A percentile compares a stretch with the other conserved stretches of the same genome.
Conservation (phyloP, 257 asterid genomes). For the Fraxinus americana region DNA sequence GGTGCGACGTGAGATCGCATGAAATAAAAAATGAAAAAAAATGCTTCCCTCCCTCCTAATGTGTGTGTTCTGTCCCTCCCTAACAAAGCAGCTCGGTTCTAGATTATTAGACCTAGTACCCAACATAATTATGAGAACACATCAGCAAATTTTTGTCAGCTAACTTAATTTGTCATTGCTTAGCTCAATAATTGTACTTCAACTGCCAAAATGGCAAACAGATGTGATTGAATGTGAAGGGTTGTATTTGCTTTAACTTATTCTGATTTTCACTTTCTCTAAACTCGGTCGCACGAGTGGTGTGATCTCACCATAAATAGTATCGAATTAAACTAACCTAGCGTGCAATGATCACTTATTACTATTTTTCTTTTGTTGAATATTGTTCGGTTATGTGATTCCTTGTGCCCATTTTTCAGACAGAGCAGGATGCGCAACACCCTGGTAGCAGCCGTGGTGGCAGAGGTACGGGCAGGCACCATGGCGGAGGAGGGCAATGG, state of each 20-base stretch:
- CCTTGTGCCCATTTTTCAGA: not conserved
- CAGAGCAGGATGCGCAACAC: constrained; percentile 14
- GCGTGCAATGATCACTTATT: no score
- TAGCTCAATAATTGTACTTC: not conserved
- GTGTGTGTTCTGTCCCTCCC: no score
- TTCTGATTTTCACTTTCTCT: not conserved
- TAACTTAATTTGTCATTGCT: not conserved
- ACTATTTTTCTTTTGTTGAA: not conserved
- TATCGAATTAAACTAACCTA: no score
- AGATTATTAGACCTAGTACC: not conserved
- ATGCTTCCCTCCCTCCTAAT: no score
- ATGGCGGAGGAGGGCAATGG: constrained; percentile 41
- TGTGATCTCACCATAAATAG: not conserved
- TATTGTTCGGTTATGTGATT: not conserved
- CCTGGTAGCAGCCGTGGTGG: not conserved
- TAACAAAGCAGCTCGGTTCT: no score
- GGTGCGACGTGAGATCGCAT: no score
- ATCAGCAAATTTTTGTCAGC: not conserved
- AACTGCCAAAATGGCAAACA: not conserved
- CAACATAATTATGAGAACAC: not conserved
- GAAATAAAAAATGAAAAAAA: no score
- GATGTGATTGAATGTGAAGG: not conserved
- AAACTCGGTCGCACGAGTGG: not conserved
- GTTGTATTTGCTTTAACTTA: not conserved
- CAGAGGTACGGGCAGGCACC: constrained; percentile 24